phyloP scores from a whole-genome alignment of 495 filamentous ascomycete species.

The Daldinia loculata region DNA sequence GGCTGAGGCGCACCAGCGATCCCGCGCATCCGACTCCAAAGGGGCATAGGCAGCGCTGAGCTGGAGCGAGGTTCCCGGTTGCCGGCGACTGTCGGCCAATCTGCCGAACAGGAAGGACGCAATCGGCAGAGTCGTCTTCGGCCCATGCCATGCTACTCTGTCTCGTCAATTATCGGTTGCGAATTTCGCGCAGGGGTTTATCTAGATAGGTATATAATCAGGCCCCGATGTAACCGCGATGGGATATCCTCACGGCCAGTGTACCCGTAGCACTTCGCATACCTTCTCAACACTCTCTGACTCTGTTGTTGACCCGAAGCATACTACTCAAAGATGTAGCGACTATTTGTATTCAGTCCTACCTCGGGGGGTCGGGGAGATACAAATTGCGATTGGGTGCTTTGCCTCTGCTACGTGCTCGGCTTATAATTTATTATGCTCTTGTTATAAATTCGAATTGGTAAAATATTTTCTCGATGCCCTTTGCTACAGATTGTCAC shows the following conservation, averaged over 20 bases:
- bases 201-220: neutral
- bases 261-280: constrained; percentile 1
- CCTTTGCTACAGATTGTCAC: neutral
- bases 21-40: constrained; percentile 12
- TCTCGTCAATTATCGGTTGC: neutral
- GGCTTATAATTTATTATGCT: neutral
- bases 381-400: neutral
- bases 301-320: constrained; percentile 5
- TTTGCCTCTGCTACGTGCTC: neutral
- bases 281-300: neutral
- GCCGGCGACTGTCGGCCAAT: constrained; percentile 23
- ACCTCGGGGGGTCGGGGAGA: constrained; percentile 25
- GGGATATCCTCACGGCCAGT: constrained; percentile 14
- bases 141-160: constrained; percentile 24
- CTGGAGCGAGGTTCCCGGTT: constrained; percentile 19
- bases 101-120: constrained; percentile 36
- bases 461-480: neutral
- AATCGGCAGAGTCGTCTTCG: constrained; percentile 18
- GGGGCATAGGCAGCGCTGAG: neutral
- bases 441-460: neutral
- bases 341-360: constrained; percentile 26
- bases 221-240: constrained; percentile 22
- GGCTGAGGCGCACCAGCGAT: constrained; percentile 25
- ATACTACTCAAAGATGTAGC: constrained; percentile 4
- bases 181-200: constrained; percentile 11